These are phyloP conservation scores for Thraustotheca clavata DNA, from an alignment of 352 stramenopile genomes.

Conservation along the genomic window DNA sequence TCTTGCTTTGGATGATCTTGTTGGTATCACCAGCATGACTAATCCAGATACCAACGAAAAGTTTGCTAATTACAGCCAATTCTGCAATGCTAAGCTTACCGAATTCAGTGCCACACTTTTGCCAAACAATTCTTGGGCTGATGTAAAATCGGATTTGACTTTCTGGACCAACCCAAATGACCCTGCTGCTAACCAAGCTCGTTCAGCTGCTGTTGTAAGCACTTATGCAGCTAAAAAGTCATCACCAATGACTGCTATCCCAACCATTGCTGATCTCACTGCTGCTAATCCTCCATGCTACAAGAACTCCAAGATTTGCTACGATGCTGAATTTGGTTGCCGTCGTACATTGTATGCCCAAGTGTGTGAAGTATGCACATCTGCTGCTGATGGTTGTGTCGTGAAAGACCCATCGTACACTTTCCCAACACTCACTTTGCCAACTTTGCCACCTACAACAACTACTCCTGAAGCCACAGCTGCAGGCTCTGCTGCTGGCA, in stretches of 20 bases:
- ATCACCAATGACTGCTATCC: slow-evolving; percentile 25
- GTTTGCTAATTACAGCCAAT: slow-evolving; percentile 48
- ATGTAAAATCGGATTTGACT: not conserved
- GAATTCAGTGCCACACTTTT: slow-evolving; percentile 30
- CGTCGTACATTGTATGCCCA: slow-evolving; percentile 9
- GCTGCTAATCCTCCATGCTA: slow-evolving; percentile 61
- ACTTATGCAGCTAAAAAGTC: slow-evolving; percentile 36
- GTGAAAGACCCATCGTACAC: slow-evolving; percentile 24
- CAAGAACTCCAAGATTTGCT: slow-evolving; percentile 30
- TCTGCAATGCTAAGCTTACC: slow-evolving; percentile 40
- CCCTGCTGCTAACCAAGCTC: slow-evolving; percentile 38
- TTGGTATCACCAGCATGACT: slow-evolving; percentile 55
- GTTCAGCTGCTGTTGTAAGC: slow-evolving; percentile 38
- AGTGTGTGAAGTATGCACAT: slow-evolving; percentile 29
- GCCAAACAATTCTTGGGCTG: slow-evolving; percentile 5
- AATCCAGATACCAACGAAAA: slow-evolving; percentile 31
- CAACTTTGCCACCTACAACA: not conserved
- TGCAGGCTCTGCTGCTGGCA: not conserved
- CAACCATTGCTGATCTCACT: slow-evolving; percentile 35
- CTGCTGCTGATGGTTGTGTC: slow-evolving; percentile 30
- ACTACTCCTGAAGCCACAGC: not conserved
- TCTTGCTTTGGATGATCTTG: slow-evolving; percentile 50
- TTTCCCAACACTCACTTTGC: not conserved
- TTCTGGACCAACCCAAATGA: slow-evolving; percentile 67
- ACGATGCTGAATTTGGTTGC: slow-evolving; percentile 14